phyloP scores from a whole-genome alignment of 2,329 filamentous ascomycete species.

The Furcasterigmium furcatum region DNA sequence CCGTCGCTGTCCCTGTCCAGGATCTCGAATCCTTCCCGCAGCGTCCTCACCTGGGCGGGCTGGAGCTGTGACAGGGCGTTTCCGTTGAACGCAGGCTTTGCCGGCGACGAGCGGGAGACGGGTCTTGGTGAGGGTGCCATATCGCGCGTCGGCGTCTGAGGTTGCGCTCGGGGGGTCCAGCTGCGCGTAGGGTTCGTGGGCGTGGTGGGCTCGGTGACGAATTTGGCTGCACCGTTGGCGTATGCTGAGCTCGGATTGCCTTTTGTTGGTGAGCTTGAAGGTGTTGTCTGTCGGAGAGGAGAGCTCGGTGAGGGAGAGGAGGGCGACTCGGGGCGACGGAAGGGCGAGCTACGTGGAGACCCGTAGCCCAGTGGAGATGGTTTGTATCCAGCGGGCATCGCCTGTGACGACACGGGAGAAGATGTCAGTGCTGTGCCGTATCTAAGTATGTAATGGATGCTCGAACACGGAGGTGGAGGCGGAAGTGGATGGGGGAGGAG shows the following conservation, averaged over 20 bases:
- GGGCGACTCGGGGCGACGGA: constrained; percentile 59
- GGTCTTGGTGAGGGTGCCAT: constrained; percentile 34
- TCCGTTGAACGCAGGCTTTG: constrained; percentile 36
- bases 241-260: constrained; percentile 14
- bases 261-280: constrained; percentile 59
- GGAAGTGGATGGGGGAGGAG: not conserved
- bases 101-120: constrained; percentile 23
- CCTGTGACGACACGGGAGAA: constrained; percentile 27
- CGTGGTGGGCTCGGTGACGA: constrained; percentile 37
- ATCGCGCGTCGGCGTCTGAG: constrained; percentile 15
- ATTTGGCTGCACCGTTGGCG: constrained; percentile 20
- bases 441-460: too few species aligned
- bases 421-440: not conserved
- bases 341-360: constrained; percentile 64
- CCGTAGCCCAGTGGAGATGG: constrained; percentile 70
- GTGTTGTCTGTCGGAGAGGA: constrained; percentile 53
- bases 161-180: constrained; percentile 30
- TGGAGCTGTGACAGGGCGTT: constrained; percentile 71
- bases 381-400: constrained; percentile 59
- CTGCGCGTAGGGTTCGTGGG: constrained; percentile 26
- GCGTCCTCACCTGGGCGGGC: constrained; percentile 76
- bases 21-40: constrained; percentile 92
- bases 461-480: too few species aligned
- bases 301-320: constrained; percentile 54
- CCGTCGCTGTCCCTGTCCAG: constrained; percentile 88